phyloP scores from a whole-genome alignment of 441 rosid genomes.

The Bocquillonia castaneifolia region DNA sequence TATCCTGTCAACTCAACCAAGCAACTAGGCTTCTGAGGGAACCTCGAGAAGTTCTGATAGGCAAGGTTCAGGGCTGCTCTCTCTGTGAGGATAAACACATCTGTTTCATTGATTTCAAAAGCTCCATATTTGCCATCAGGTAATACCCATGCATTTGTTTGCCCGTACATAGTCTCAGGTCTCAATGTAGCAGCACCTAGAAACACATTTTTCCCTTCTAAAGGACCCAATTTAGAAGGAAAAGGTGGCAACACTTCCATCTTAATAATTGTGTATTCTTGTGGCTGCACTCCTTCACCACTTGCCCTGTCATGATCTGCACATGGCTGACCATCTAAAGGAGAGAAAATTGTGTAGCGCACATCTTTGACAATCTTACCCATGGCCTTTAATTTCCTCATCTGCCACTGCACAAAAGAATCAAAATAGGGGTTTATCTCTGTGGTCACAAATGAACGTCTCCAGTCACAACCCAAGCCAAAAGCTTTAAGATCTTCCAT shows the following conservation, averaged over 20 bases:
- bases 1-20: conserved; percentile 70
- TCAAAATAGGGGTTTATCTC: conserved; percentile 73
- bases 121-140: conserved; percentile 96
- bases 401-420: conserved; percentile 84
- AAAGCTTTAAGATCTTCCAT: conserved; percentile 76
- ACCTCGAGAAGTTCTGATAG: conserved; percentile 70
- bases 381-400: conserved; percentile 77
- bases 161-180: conserved; percentile 97
- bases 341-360: conserved; percentile 79
- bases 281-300: conserved; percentile 95
- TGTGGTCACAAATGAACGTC: conserved; percentile 84
- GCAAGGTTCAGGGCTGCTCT: conserved; percentile 87
- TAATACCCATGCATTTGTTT: conserved; percentile 92
- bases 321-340: conserved; percentile 91
- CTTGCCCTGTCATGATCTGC: conserved; percentile 93
- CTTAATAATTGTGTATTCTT: conserved; percentile 80
- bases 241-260: conserved; percentile 81
- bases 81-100: conserved; percentile 60
- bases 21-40: conserved; percentile 71
- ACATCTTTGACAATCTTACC: conserved; percentile 82
- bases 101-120: conserved; percentile 75
- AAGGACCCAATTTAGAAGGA: conserved; percentile 49
- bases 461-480: conserved; percentile 93
- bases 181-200: conserved; percentile 89
- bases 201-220: conserved; percentile 72